Conservation (phyloP, 148 eudicot genomes). For the Chenopodium album region DNA sequence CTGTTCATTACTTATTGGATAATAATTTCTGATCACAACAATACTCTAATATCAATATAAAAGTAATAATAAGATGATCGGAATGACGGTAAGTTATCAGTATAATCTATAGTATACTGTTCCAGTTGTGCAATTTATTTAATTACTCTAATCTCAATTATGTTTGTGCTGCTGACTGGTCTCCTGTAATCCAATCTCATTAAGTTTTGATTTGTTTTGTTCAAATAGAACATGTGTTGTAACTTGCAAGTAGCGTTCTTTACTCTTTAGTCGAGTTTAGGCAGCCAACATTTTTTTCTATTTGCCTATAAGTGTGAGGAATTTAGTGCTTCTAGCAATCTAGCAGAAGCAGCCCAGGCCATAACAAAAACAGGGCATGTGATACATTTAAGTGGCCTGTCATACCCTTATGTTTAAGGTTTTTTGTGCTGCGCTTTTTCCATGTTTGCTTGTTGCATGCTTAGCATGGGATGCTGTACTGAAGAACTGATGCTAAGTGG, state of each 20-base stretch:
- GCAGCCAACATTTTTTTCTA: background rate
- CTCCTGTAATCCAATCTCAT: background rate
- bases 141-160: background rate
- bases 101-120: background rate
- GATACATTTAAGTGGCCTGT: background rate
- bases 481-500: background rate
- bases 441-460: background rate
- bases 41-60: background rate
- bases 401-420: background rate
- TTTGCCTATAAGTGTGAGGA: background rate
- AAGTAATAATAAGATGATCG: background rate
- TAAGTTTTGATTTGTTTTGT: too few relatives aligned
- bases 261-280: background rate
- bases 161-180: background rate
- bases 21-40: background rate
- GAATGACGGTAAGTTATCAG: background rate
- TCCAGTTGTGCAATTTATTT: background rate
- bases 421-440: background rate
- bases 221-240: background rate
- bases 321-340: background rate
- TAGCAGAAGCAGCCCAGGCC: background rate
- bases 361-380: background rate
- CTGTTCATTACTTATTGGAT: background rate
- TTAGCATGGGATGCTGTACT: background rate
- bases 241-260: background rate